Conservation (phyloP, 2,329 filamentous ascomycete genomes). For the Tothia fuscella region DNA sequence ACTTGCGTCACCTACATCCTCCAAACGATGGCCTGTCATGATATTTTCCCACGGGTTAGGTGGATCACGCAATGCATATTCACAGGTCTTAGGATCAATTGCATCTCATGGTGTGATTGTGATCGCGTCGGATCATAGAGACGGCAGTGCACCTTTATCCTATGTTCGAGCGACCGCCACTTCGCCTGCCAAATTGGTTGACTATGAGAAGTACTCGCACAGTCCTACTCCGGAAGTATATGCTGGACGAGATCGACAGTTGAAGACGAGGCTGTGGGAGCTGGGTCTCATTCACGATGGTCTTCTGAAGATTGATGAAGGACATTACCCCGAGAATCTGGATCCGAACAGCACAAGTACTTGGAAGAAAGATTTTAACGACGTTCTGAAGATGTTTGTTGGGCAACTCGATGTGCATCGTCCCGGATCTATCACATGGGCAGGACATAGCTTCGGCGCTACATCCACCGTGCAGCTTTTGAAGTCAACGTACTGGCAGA, state of each 20-base stretch:
- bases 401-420: slow-evolving; percentile 53
- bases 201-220: slow-evolving; percentile 44
- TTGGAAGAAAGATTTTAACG: slow-evolving; percentile 23
- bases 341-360: slow-evolving; percentile 27
- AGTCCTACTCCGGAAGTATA: slow-evolving; percentile 53
- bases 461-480: slow-evolving; percentile 63
- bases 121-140: slow-evolving; percentile 69
- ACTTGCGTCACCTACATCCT: slow-evolving; percentile 35
- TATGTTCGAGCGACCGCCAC: slow-evolving; percentile 51
- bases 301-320: slow-evolving; percentile 52
- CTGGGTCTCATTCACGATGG: slow-evolving; percentile 59
- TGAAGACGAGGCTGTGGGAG: slow-evolving; percentile 70
- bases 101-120: slow-evolving; percentile 74
- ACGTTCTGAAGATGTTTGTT: slow-evolving; percentile 46
- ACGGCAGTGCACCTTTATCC: slow-evolving; percentile 66
- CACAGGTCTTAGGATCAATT: slow-evolving; percentile 65
- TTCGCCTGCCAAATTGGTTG: slow-evolving; percentile 27
- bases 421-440: slow-evolving; percentile 62
- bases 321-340: slow-evolving; percentile 34
- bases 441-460: slow-evolving; percentile 72
- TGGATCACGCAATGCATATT: slow-evolving; percentile 72
- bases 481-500: slow-evolving; percentile 53
- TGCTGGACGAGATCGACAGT: slow-evolving; percentile 54
- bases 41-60: slow-evolving; percentile 80
- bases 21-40: slow-evolving; percentile 61